A percentile compares a stretch with the other conserved stretches of the same genome.
Conservation (phyloP, 768 basidiomycete genomes). For the Lactifluus hygrophoroides region DNA sequence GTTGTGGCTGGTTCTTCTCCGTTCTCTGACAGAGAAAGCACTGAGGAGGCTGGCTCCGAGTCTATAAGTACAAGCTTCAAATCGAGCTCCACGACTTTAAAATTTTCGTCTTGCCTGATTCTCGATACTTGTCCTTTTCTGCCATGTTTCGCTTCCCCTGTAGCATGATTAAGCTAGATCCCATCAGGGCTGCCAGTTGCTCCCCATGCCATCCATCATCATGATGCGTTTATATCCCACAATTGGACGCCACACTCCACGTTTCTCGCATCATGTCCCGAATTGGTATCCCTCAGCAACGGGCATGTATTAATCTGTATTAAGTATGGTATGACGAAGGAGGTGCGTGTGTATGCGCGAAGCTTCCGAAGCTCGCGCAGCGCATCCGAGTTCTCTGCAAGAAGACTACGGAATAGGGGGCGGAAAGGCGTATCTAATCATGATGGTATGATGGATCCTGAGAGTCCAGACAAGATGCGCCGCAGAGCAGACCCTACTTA, state of each 20-base stretch:
- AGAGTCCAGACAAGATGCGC: not conserved
- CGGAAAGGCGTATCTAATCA: not conserved
- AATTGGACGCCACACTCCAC: not conserved
- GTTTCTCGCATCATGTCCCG: not conserved
- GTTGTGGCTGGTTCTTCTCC: not conserved
- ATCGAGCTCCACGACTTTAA: not conserved
- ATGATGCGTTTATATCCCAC: not conserved
- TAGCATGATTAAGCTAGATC: not conserved
- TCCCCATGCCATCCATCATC: too few relatives aligned
- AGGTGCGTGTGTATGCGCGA: too few relatives aligned
- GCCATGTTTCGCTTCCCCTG: not conserved
- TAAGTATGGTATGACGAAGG: conserved; percentile 2
- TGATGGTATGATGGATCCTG: not conserved
- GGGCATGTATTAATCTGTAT: too few relatives aligned
- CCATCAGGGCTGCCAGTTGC: too few relatives aligned
- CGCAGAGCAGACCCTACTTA: too few relatives aligned
- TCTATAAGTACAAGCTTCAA: not conserved
- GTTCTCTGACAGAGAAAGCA: too few relatives aligned
- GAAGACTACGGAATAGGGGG: too few relatives aligned
- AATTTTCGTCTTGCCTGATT: too few relatives aligned
- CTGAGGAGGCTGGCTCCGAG: too few relatives aligned
- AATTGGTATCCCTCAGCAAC: not conserved
- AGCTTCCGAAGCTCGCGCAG: not conserved
- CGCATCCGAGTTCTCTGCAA: too few relatives aligned
- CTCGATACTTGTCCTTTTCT: not conserved